phyloP scores from a whole-genome alignment of 148 eudicot genomes.

The Camellia sinensis region DNA sequence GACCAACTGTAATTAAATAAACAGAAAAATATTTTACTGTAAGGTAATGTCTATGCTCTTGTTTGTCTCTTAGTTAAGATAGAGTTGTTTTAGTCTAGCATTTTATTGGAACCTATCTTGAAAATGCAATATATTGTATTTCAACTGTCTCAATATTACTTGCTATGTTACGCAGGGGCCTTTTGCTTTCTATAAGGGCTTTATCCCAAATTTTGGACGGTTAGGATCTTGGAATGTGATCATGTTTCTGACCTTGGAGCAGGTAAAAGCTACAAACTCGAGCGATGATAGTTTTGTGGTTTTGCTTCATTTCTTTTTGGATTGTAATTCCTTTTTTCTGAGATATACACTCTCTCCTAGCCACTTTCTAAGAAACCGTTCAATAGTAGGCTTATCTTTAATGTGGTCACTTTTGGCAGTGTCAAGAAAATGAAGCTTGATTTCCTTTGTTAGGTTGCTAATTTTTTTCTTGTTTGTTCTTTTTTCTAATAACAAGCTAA shows the following conservation, averaged over 20 bases:
- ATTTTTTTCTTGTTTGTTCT: no score
- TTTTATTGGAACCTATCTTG: neutral
- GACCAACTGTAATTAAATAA: no score
- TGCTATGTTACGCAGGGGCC: conserved; percentile 30
- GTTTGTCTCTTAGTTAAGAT: neutral
- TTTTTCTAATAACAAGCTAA: no score
- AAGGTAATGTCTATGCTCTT: neutral
- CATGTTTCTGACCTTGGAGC: conserved; percentile 94
- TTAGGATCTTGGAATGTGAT: conserved; percentile 96
- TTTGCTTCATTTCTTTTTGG: neutral
- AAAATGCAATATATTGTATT: neutral
- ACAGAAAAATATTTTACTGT: no score
- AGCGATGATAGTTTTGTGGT: neutral
- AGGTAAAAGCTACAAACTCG: conserved; percentile 46
- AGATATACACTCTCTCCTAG: neutral
- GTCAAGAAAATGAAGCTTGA: no score
- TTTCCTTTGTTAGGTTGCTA: no score
- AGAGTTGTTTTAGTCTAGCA: neutral
- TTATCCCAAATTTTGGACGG: conserved; percentile 86
- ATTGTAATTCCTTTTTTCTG: neutral
- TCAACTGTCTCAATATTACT: neutral
- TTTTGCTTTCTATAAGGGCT: conserved; percentile 89
- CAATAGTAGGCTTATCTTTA: neutral
- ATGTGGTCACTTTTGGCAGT: neutral
- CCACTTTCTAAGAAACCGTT: neutral